These are phyloP conservation scores for Penicillium canariense DNA, from an alignment of 495 filamentous ascomycete species.

Conservation along the genomic window DNA sequence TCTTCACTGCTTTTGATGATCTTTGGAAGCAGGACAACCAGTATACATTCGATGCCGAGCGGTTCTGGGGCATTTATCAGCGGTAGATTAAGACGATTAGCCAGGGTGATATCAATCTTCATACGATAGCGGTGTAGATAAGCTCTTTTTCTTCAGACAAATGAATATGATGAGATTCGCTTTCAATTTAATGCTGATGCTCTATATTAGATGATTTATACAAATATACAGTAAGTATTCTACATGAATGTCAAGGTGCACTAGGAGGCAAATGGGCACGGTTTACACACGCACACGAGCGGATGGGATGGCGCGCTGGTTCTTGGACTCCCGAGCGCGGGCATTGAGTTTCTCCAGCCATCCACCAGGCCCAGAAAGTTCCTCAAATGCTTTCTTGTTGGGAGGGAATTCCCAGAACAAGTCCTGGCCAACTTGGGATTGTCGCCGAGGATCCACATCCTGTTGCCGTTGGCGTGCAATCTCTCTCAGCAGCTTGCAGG, in stretches of 20 bases:
- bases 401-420: constrained; percentile 43
- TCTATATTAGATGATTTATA: not conserved
- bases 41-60: constrained; percentile 65
- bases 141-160: not conserved
- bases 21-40: constrained; percentile 70
- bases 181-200: not conserved
- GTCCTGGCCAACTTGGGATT: constrained; percentile 2
- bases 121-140: constrained; percentile 6
- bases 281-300: too few species aligned
- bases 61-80: constrained; percentile 64
- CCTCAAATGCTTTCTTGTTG: constrained; percentile 32
- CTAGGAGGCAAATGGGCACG: not conserved
- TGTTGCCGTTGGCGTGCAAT: constrained; percentile 26
- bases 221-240: not conserved
- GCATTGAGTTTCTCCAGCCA: constrained; percentile 29
- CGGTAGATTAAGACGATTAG: constrained; percentile 8
- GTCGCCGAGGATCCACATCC: constrained; percentile 17
- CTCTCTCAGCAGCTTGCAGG: constrained; percentile 46
- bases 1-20: constrained; percentile 77
- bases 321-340: not conserved
- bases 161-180: constrained; percentile 1
- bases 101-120: not conserved
- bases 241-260: not conserved
- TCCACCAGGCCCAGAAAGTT: constrained; percentile 29
- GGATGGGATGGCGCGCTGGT: not conserved